Percentiles rank a stretch among this genome's conserved stretches.
Evolutionary conservation across 1,284 basidiomycete species (phyloP).

Genomic region (Apiotrichum laibachii): DNA sequence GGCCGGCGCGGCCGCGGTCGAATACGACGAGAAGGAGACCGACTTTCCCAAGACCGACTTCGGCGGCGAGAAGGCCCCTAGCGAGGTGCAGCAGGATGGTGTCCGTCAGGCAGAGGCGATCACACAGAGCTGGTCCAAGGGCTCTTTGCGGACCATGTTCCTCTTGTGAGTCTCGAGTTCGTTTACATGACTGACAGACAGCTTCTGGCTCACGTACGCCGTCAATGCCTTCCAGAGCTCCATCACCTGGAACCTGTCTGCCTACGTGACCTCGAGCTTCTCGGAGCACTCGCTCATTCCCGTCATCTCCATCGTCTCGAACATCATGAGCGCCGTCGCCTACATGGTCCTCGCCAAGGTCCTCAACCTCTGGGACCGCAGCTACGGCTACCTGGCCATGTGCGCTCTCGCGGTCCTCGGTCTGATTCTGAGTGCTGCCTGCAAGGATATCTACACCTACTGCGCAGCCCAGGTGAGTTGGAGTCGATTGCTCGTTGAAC

Average conservation of each 20-base stretch:
- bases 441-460: conserved; percentile 37
- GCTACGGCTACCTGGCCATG: conserved; percentile 34
- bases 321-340: conserved; percentile 34
- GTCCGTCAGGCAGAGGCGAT: conserved; percentile 36
- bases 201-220: conserved; percentile 41
- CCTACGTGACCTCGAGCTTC: conserved; percentile 37
- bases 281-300: conserved; percentile 41
- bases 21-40: too few relatives aligned
- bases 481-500: neutral
- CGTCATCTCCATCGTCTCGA: conserved; percentile 40
- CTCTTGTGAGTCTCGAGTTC: conserved; percentile 26
- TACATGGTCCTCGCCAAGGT: conserved; percentile 42
- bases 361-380: conserved; percentile 41
- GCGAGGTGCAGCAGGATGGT: conserved; percentile 27
- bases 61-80: conserved; percentile 1
- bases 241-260: conserved; percentile 38
- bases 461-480: conserved; percentile 35
- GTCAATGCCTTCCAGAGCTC: conserved; percentile 42
- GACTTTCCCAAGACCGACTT: neutral
- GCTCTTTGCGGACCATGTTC: conserved; percentile 30
- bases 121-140: conserved; percentile 36
- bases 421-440: conserved; percentile 40
- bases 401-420: conserved; percentile 34
- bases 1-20: conserved; percentile 4
- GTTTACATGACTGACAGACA: conserved; percentile 10